Evolutionary conservation across 164 flowering plant species (phyloP), one percentile per base, ranked within the genome.

Genomic region (Kingdonia uniflora): DNA sequence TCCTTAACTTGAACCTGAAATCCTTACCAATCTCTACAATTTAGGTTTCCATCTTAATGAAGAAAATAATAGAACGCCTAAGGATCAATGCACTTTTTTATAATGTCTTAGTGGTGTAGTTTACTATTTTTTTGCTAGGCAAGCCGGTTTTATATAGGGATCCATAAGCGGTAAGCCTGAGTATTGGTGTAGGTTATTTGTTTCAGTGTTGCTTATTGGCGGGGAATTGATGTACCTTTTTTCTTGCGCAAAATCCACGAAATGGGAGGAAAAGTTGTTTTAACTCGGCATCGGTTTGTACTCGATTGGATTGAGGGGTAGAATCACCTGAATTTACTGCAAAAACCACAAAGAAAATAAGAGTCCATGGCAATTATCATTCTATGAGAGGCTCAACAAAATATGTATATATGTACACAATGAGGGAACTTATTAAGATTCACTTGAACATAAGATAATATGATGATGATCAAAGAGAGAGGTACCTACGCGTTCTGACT

Each of bases 1-100:
- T 84, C 97, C 64, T 67, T 78, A 19, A 69, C 0, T 19, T 66
- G 56, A 55, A 83, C 56, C 95, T 86, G 78, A 19, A 67, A 65
- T 49, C 25, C 50, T 14, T 37, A 35, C 39, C 38, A 13, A 11
- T n/a, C n/a, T 2, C 51, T 11, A 20, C n/a, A 47, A 5, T 0
- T 29, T 29, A 29, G 35, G 35, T 29, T 29, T 29, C 35, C 4
- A 29, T 29, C 4, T n/a, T n/a, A n/a, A n/a, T n/a, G n/a, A n/a
- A n/a, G n/a, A n/a, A n/a, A n/a, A n/a, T n/a, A n/a, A n/a, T n/a
- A n/a, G n/a, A n/a, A n/a, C n/a, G n/a, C n/a, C n/a, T n/a, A n/a
- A n/a, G n/a, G n/a, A n/a, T n/a, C n/a, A n/a, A n/a, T n/a, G n/a
- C n/a, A n/a, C n/a, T n/a, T n/a, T n/a, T n/a, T n/a, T n/a, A n/a